Conservation (phyloP, 257 asterid genomes). For the Ocimum tenuiflorum region DNA sequence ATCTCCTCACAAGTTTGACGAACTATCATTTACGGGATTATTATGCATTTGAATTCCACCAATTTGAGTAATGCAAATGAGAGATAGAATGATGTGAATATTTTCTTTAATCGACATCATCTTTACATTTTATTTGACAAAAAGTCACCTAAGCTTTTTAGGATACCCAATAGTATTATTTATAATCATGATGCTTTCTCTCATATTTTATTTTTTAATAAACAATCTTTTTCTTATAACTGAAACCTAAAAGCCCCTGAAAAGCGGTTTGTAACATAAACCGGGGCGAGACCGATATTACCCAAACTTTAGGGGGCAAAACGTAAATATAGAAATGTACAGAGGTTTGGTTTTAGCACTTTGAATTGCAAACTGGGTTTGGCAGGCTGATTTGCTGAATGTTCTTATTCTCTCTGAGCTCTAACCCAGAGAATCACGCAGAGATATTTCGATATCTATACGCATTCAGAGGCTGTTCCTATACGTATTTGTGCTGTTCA, state of each 20-base stretch:
- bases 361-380: constrained; percentile 15
- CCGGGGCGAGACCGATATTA: constrained; percentile 9
- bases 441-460: not conserved
- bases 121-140: no score
- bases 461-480: constrained; percentile 6
- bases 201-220: no score
- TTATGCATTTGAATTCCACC: no score
- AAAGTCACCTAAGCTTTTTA: no score
- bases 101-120: no score
- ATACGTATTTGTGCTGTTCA: not conserved
- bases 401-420: constrained; percentile 20
- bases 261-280: not conserved
- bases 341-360: constrained; percentile 7
- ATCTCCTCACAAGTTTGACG: no score
- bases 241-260: not conserved
- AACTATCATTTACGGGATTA: no score
- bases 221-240: no score
- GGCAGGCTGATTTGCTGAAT: constrained; percentile 24
- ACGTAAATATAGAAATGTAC: not conserved
- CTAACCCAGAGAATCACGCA: constrained; percentile 9
- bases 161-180: no score
- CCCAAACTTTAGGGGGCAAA: constrained; percentile 9
- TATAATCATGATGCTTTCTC: no score
- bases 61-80: no score
- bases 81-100: no score